A percentile compares a stretch with the other conserved stretches of the same genome.
phyloP scores from a whole-genome alignment of 2,329 filamentous ascomycete species.

The Teratosphaeria viscida region DNA sequence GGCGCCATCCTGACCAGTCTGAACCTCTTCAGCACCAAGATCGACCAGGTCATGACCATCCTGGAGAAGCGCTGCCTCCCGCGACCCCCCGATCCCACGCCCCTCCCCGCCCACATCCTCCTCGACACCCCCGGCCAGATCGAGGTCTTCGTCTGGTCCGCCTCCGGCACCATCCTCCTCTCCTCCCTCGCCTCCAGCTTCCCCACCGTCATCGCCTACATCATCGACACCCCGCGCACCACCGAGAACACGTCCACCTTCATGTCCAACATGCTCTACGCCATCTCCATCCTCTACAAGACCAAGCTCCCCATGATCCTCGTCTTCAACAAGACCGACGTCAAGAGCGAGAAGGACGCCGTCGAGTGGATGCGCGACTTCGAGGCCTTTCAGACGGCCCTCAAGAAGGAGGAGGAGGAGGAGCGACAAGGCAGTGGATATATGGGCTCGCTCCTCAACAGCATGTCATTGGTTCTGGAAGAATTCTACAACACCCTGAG shows the following conservation, averaged over 20 bases:
- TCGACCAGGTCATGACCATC: constrained; percentile 83
- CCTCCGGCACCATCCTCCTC: constrained; percentile 84
- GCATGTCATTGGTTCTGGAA: constrained; percentile 94
- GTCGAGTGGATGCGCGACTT: constrained; percentile 99
- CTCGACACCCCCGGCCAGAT: constrained; percentile 97
- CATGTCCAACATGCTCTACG: constrained; percentile 99
- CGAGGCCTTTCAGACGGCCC: constrained; percentile 81
- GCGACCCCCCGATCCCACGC: constrained; percentile 24
- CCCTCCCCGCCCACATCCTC: constrained; percentile 64
- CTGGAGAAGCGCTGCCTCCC: constrained; percentile 66
- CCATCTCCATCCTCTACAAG: constrained; percentile 97
- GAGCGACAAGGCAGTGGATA: constrained; percentile 66
- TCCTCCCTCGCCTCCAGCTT: constrained; percentile 89
- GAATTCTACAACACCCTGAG: constrained; percentile 94
- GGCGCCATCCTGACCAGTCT: constrained; percentile 91
- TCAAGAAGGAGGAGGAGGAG: constrained; percentile 65
- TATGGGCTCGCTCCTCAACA: constrained; percentile 91
- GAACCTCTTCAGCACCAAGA: constrained; percentile 95
- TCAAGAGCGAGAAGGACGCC: constrained; percentile 78
- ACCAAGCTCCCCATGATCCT: constrained; percentile 97
- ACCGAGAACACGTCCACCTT: constrained; percentile 91
- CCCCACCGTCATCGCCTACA: constrained; percentile 91
- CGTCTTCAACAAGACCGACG: constrained; percentile 98
- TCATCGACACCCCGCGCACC: constrained; percentile 92
- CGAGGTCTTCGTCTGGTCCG: constrained; percentile 97